Evolutionary conservation across 805 yeast genomes (phyloP), one percentile per base, ranked within the genome.

Genomic region (Ogataea parapolymorpha): DNA sequence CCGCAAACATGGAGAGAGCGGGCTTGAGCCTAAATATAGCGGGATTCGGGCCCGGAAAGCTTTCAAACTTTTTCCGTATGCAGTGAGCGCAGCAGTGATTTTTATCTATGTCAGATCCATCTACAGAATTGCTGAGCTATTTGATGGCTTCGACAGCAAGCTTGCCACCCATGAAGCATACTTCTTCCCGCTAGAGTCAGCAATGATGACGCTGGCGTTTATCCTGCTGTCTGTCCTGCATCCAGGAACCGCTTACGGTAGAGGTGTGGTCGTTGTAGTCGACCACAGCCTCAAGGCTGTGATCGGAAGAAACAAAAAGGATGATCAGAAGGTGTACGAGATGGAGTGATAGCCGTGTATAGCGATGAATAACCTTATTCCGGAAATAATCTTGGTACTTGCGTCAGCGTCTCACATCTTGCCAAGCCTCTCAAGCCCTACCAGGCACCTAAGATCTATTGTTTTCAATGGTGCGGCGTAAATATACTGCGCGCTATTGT

Each of bases 111-210:
- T 77, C 22, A 74, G 96, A 55, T 83, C 90, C 49, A 66, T 80
- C 30, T 87, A 85, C 62, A 74, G 95, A 56, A 71, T 85, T 23
- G 71, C 76, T 27, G 96, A 88, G 61, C 67, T 88, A 43, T 61
- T 79, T 2, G 78, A 80, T 54, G 91, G 90, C 11, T 85, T 90
- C 83, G 44, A 55, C 6, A 91, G 95, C 1, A 68, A 61, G 42
- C 65, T 88, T 51, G 82, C 85, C 35, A 66, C 70, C 2, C 77
- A 74, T 39, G 88, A 83, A 56, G 60, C 67, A 33, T 80, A 74
- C 51, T 75, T 82, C 51, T 65, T 82, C 56, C 67, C 74, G 13
- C 61, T 82, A 14, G 90, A 83, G 50, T 80, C 79, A 2, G 54
- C 82, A 39, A 77, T 82, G 83, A 71, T 82, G 62, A 56, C 74